These are phyloP conservation scores for Daedalea quercina DNA, from an alignment of 768 basidiomycete genomes.

Conservation along the genomic window DNA sequence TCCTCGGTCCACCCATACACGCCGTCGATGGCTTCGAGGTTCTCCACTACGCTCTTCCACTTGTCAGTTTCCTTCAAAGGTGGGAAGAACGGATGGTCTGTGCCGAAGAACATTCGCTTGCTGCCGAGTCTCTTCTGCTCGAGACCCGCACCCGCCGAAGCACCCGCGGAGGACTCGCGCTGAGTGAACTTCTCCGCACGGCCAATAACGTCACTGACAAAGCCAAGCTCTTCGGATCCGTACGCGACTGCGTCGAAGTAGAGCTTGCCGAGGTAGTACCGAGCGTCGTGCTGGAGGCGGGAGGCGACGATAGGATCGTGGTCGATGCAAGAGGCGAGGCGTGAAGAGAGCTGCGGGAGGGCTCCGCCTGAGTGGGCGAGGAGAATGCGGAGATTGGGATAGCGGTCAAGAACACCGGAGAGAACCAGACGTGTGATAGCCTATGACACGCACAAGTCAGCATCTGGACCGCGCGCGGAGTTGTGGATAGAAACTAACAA, in stretches of 20 bases:
- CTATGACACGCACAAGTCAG: constrained; percentile 17
- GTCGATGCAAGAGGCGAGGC: constrained; percentile 76
- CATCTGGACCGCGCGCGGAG: not conserved
- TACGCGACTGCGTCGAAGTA: constrained; percentile 88
- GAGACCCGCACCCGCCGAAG: constrained; percentile 11
- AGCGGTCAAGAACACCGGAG: constrained; percentile 73
- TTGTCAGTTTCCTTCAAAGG: constrained; percentile 60
- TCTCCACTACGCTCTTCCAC: constrained; percentile 84
- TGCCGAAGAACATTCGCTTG: constrained; percentile 69
- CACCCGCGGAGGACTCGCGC: constrained; percentile 8
- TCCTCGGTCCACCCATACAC: constrained; percentile 54
- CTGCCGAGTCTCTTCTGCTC: constrained; percentile 43
- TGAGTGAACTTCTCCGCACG: constrained; percentile 44
- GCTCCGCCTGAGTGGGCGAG: constrained; percentile 87
- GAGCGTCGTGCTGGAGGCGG: constrained; percentile 72
- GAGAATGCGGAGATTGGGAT: constrained; percentile 67
- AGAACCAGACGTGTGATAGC: constrained; percentile 78
- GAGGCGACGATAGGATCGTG: constrained; percentile 79
- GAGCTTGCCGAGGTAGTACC: constrained; percentile 75
- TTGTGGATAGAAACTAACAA: constrained; percentile 41
- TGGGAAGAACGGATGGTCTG: constrained; percentile 90
- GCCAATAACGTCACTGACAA: constrained; percentile 64
- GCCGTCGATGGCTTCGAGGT: constrained; percentile 68
- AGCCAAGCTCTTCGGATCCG: constrained; percentile 77
- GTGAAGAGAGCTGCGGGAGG: constrained; percentile 76